Conservation (phyloP, 2,329 filamentous ascomycete species). For the Didymella pinodella region DNA sequence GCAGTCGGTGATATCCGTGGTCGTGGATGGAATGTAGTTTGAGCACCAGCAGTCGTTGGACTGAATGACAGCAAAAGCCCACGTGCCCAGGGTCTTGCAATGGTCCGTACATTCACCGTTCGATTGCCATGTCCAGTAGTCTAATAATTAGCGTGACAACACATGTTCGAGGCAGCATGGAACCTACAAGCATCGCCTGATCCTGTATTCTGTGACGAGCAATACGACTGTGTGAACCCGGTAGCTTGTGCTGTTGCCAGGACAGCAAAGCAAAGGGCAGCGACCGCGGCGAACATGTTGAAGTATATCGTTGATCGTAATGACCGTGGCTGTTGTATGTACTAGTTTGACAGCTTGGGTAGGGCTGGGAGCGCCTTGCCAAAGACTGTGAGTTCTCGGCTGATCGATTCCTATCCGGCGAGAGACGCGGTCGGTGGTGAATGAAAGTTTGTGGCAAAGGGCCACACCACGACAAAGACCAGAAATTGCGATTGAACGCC, state of each 20-base stretch:
- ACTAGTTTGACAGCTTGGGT: background rate
- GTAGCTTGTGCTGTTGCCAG: slow-evolving; percentile 25
- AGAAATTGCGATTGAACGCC: slow-evolving; percentile 38
- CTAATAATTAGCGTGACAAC: slow-evolving; percentile 23
- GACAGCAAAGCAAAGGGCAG: slow-evolving; percentile 25
- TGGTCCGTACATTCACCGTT: slow-evolving; percentile 71
- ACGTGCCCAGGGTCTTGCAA: slow-evolving; percentile 60
- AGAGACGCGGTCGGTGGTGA: slow-evolving; percentile 16
- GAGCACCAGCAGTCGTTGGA: slow-evolving; percentile 76
- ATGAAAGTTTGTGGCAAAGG: slow-evolving; percentile 16
- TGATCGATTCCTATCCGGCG: slow-evolving; percentile 5
- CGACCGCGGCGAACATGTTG: slow-evolving; percentile 31
- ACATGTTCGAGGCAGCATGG: background rate
- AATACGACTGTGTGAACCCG: slow-evolving; percentile 49
- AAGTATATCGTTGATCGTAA: slow-evolving; percentile 19
- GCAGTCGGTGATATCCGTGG: slow-evolving; percentile 59
- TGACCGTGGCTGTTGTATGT: slow-evolving; percentile 27
- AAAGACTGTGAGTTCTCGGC: slow-evolving; percentile 9
- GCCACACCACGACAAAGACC: slow-evolving; percentile 20
- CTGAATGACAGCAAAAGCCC: slow-evolving; percentile 74
- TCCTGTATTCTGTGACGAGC: slow-evolving; percentile 56
- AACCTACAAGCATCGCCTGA: slow-evolving; percentile 48
- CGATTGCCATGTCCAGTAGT: slow-evolving; percentile 61
- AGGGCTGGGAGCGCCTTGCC: background rate
- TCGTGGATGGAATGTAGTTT: slow-evolving; percentile 66